Evolutionary conservation across 495 filamentous ascomycete species (phyloP).

Genomic region (Podospora bellae-mahoneyi): DNA sequence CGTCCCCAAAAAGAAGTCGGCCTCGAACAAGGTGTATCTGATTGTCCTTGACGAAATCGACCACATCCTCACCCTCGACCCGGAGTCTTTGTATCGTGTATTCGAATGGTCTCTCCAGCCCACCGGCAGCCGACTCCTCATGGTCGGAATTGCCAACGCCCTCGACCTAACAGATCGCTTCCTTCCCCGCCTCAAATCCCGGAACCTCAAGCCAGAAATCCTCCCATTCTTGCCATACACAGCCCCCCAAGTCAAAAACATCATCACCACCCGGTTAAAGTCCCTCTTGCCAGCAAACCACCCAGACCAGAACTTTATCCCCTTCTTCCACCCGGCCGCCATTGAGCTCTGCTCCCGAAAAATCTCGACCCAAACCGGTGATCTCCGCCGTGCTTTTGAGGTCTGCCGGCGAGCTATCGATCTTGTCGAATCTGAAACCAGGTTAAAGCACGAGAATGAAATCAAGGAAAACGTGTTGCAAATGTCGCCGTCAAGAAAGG

Average conservation of each 20-base stretch:
- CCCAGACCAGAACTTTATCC: constrained; percentile 55
- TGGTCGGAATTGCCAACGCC: constrained; percentile 95
- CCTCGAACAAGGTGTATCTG: constrained; percentile 54
- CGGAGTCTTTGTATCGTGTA: constrained; percentile 80
- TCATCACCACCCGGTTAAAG: constrained; percentile 80
- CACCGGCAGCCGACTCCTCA: constrained; percentile 64
- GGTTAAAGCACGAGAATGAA: constrained; percentile 56
- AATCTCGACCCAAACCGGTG: constrained; percentile 86
- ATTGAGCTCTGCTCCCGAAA: constrained; percentile 93
- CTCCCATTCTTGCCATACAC: constrained; percentile 93
- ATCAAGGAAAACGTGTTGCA: constrained; percentile 50
- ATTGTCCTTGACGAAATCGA: constrained; percentile 94
- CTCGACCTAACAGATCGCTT: constrained; percentile 94
- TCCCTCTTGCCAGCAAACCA: constrained; percentile 56
- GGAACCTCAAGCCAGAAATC: constrained; percentile 82
- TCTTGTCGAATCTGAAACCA: constrained; percentile 79
- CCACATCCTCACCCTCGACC: constrained; percentile 80
- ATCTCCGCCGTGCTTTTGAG: constrained; percentile 93
- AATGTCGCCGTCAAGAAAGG: constrained; percentile 41
- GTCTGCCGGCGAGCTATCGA: constrained; percentile 88
- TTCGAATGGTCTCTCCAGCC: constrained; percentile 89
- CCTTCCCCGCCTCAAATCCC: constrained; percentile 86
- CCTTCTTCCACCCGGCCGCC: constrained; percentile 89
- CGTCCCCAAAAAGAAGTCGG: constrained; percentile 55
- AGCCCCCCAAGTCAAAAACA: constrained; percentile 78